phyloP scores from a whole-genome alignment of 345 rosid species.

The Eucalyptus cladocalyx region DNA sequence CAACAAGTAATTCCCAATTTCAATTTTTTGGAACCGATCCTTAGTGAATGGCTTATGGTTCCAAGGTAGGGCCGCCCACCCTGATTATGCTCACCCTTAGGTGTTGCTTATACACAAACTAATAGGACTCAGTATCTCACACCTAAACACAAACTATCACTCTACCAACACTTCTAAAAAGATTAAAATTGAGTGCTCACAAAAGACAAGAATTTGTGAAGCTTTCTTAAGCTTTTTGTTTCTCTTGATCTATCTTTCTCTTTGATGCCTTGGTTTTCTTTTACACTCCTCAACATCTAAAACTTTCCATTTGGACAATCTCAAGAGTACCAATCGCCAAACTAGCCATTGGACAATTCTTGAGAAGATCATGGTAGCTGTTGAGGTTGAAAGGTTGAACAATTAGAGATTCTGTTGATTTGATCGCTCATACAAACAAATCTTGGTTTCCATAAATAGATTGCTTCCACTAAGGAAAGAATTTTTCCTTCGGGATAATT shows the following conservation, averaged over 20 bases:
- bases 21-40: rapidly evolving
- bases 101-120: not conserved
- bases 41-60: rapidly evolving
- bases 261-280: not conserved
- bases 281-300: not conserved
- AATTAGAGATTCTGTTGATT: not conserved
- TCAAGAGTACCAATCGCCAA: not conserved
- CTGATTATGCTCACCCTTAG: not conserved
- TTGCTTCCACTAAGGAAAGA: not conserved
- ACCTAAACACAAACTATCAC: not conserved
- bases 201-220: not conserved
- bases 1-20: rapidly evolving
- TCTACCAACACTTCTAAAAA: not conserved
- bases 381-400: not conserved
- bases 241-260: not conserved
- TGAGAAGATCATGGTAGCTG: not conserved
- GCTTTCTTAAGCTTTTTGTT: not conserved
- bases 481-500: not conserved
- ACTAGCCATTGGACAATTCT: not conserved
- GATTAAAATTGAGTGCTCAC: not conserved
- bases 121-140: not conserved
- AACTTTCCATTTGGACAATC: not conserved
- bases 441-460: not conserved
- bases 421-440: not conserved
- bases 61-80: not conserved